These are phyloP conservation scores for Aspergillus spinulosporus DNA, from an alignment of 2,329 filamentous ascomycete genomes.

Conservation along the genomic window DNA sequence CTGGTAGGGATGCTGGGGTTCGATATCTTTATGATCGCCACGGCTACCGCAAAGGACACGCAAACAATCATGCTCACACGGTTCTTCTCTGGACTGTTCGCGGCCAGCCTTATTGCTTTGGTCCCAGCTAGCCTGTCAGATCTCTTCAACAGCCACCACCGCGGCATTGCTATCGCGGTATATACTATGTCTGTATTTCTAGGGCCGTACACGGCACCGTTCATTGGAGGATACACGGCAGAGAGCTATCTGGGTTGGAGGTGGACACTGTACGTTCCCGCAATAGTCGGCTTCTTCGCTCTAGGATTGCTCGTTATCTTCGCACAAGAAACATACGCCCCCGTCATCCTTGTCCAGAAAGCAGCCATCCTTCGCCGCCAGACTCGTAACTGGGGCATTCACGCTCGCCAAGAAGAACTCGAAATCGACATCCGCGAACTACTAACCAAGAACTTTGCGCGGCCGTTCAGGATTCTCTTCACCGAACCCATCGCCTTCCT, in stretches of 20 bases:
- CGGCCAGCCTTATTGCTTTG: slow-evolving; percentile 42
- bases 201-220: slow-evolving; percentile 49
- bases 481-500: slow-evolving; percentile 29
- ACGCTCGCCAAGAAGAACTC: slow-evolving; percentile 25
- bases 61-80: slow-evolving; percentile 42
- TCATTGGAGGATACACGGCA: slow-evolving; percentile 52
- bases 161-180: slow-evolving; percentile 44
- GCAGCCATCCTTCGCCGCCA: slow-evolving; percentile 24
- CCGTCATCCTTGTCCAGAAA: slow-evolving; percentile 28
- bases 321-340: slow-evolving; percentile 56
- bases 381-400: slow-evolving; percentile 26
- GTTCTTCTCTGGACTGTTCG: slow-evolving; percentile 49
- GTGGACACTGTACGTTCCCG: slow-evolving; percentile 51
- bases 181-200: slow-evolving; percentile 50
- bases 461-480: slow-evolving; percentile 24
- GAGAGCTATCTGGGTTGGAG: slow-evolving; percentile 50
- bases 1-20: slow-evolving; percentile 43
- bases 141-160: slow-evolving; percentile 49
- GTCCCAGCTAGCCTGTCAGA: slow-evolving; percentile 47
- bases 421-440: slow-evolving; percentile 23
- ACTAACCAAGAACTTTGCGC: slow-evolving; percentile 24
- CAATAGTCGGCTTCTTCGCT: slow-evolving; percentile 52
- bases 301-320: slow-evolving; percentile 40
- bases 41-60: slow-evolving; percentile 42
- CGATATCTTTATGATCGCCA: slow-evolving; percentile 47